Evolutionary conservation across 2,329 filamentous ascomycete species (phyloP), one percentile per base, ranked within the genome.

Genomic region (Catunica adiposa): DNA sequence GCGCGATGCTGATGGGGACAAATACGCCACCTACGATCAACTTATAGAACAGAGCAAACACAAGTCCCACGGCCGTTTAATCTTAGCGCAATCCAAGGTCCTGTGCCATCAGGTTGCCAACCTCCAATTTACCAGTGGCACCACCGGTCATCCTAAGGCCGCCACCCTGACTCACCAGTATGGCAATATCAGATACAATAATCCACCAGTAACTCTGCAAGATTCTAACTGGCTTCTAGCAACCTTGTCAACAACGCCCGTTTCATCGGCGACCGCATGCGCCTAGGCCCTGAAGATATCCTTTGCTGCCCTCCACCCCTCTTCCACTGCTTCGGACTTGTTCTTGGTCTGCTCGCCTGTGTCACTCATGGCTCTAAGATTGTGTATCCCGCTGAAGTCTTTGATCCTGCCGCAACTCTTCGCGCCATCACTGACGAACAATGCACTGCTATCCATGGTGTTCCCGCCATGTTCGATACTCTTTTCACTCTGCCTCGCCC

Each of bases 241-340:
- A 79, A 78, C 61, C 69, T 79, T 61, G 71, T 80, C 58, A 84
- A 84, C 65, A 84, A 84, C 65, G 75, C 79, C 6, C 76, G 80
- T 29, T 84, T 84, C 68, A 82, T 84, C 52, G 85, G 84, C 55
- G 83, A 87, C 66, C 77, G 84, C 46, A 84, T 89, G 82, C 74
- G 77, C 4, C 73, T 90, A 15, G 80, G 78, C 0, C 69, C 77
- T 2, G 70, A 73, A 48, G 84, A 89, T 63, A 71, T 82, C 6
- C 73, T 92, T 9, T 90, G 86, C 71, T 92, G 86, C 65, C 86
- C 86, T 2, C 86, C 86, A 0, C 86, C 87, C 0, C 74, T 92
- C 2, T 92, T 92, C 72, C 87, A 92, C 70, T 90, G 85, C 70
- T 90, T 90, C 64, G 86, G 86, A 1, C 76, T 90, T 6, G 84